phyloP scores from a whole-genome alignment of 257 asterid genomes.

The Anisodus tanguticus region DNA sequence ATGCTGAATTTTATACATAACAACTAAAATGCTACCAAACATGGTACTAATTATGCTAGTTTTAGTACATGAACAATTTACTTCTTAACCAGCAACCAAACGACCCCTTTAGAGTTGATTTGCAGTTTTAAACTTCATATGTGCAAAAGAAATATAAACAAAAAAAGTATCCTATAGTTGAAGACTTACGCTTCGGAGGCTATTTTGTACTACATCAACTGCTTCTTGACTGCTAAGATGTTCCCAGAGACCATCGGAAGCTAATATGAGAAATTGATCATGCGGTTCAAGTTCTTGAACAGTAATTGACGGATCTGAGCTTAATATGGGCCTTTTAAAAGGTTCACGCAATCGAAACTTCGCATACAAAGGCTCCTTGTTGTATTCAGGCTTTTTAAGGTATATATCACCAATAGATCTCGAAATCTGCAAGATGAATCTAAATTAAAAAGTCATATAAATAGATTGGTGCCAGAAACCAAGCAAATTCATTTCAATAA shows the following conservation, averaged over 20 bases:
- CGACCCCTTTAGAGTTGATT: background rate
- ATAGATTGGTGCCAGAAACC: background rate
- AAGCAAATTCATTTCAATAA: conserved; percentile 11
- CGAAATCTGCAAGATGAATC: conserved; percentile 48
- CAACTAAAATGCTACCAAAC: no score
- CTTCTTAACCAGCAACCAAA: no score
- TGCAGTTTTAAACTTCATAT: background rate
- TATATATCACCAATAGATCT: conserved; percentile 60
- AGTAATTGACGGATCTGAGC: conserved; percentile 35
- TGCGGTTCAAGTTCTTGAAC: conserved; percentile 31
- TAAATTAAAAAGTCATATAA: background rate
- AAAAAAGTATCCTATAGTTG: background rate
- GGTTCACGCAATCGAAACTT: conserved; percentile 57
- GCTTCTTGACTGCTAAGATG: conserved; percentile 61
- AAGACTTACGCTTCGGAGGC: conserved; percentile 50
- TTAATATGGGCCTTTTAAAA: conserved; percentile 50
- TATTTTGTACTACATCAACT: conserved; percentile 51
- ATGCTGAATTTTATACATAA: no score
- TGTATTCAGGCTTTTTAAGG: conserved; percentile 59
- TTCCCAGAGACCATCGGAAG: conserved; percentile 48
- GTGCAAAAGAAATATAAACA: conserved; percentile 1
- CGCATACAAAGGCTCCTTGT: conserved; percentile 52
- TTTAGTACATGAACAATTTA: no score
- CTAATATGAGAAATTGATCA: conserved; percentile 33
- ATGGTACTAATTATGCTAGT: no score